Evolutionary conservation across 768 basidiomycete genomes (phyloP).

Genomic region (Russula vinacea): DNA sequence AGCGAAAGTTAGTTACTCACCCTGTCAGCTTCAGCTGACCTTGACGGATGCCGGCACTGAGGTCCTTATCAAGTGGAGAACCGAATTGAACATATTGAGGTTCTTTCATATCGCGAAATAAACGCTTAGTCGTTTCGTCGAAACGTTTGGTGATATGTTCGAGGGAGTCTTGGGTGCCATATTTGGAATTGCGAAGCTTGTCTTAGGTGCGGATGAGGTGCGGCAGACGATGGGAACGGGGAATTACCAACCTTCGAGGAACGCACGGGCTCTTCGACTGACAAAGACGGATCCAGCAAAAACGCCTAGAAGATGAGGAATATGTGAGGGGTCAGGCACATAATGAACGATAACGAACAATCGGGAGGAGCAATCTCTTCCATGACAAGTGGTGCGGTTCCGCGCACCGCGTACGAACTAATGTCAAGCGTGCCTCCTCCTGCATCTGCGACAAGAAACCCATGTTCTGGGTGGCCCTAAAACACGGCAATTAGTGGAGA

Average conservation of each 20-base stretch:
- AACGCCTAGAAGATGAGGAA: constrained; percentile 47
- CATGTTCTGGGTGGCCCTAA: constrained; percentile 69
- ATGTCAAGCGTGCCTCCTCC: constrained; percentile 82
- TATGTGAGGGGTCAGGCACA: background rate
- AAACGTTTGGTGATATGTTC: constrained; percentile 79
- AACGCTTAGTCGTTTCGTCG: constrained; percentile 77
- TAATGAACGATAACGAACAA: constrained; percentile 45
- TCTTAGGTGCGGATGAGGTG: constrained; percentile 41
- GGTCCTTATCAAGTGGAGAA: constrained; percentile 73
- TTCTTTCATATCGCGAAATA: constrained; percentile 67
- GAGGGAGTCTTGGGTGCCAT: constrained; percentile 64
- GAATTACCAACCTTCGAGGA: constrained; percentile 55
- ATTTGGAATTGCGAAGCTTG: constrained; percentile 70
- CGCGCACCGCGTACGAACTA: constrained; percentile 73
- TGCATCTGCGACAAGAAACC: constrained; percentile 77
- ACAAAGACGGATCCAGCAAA: constrained; percentile 85
- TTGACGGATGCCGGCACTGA: constrained; percentile 61
- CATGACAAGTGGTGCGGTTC: constrained; percentile 65
- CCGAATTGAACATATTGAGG: constrained; percentile 74
- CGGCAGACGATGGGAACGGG: background rate
- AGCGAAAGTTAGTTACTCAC: constrained; percentile 38
- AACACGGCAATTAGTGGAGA: background rate
- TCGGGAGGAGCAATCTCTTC: constrained; percentile 83
- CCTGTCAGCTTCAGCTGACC: constrained; percentile 72
- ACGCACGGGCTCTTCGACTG: constrained; percentile 67